Percentiles rank a stretch among this genome's conserved stretches.
Evolutionary conservation across 140 eudicot genomes (phyloP).

Genomic region (Artemisia princeps): DNA sequence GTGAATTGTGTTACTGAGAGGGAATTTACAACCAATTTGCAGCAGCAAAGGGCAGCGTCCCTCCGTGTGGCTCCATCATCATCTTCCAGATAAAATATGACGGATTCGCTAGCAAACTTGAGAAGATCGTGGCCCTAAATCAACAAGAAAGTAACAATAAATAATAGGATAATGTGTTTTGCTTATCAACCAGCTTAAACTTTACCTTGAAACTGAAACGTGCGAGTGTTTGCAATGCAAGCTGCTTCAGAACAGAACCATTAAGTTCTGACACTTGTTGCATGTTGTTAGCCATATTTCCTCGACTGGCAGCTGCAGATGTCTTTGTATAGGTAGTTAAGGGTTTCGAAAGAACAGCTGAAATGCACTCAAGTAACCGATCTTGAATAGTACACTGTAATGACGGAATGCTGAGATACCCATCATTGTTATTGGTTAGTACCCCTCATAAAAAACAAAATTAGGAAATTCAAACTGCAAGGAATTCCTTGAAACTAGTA

Average conservation of each 20-base stretch:
- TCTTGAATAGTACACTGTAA: constrained; percentile 80
- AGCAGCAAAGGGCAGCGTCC: constrained; percentile 95
- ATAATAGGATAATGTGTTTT: constrained; percentile 5
- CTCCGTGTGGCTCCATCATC: constrained; percentile 90
- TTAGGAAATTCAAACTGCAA: constrained; percentile 9
- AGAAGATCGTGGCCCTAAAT: constrained; percentile 89
- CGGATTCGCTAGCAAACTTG: constrained; percentile 83
- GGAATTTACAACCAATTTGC: constrained; percentile 75
- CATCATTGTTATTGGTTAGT: constrained; percentile 16
- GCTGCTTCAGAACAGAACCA: constrained; percentile 83
- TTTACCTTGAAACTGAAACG: constrained; percentile 82
- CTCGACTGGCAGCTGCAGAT: constrained; percentile 43
- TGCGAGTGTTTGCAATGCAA: constrained; percentile 91
- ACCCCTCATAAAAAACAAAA: constrained; percentile 7
- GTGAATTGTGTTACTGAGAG: constrained; percentile 46
- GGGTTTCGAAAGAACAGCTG: constrained; percentile 63
- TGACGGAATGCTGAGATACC: constrained; percentile 69
- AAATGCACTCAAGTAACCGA: constrained; percentile 74
- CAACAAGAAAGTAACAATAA: constrained; percentile 19
- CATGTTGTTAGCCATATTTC: constrained; percentile 32
- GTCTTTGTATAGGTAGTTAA: constrained; percentile 49
- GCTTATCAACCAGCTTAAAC: constrained; percentile 9
- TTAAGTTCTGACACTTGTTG: constrained; percentile 66
- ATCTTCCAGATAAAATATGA: constrained; percentile 74
- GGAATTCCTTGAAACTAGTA: constrained; percentile 16